Conservation (phyloP, 2,329 filamentous ascomycete species). For the Nannizziopsis barbatae region DNA sequence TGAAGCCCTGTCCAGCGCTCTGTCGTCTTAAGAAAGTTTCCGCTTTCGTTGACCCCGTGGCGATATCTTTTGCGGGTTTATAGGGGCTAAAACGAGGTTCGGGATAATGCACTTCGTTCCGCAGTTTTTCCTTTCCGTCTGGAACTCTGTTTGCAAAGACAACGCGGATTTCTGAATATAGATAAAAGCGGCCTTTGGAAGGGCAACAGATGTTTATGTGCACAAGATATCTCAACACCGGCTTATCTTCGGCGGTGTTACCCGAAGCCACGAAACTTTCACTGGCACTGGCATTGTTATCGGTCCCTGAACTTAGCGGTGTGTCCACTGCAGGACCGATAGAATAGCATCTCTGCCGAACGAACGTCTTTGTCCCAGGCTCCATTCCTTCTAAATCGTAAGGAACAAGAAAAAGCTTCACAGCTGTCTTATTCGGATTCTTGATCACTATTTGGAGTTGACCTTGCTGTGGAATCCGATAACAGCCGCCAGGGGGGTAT, state of each 20-base stretch:
- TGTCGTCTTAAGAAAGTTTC: slow-evolving; percentile 51
- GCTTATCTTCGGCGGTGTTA: slow-evolving; percentile 40
- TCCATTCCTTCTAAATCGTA: slow-evolving; percentile 92
- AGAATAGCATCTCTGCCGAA: slow-evolving; percentile 87
- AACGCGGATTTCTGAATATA: slow-evolving; percentile 85
- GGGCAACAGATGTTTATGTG: slow-evolving; percentile 90
- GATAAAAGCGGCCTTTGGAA: slow-evolving; percentile 68
- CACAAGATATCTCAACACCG: slow-evolving; percentile 76
- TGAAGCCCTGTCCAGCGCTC: slow-evolving; percentile 41
- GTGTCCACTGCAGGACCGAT: slow-evolving; percentile 73
- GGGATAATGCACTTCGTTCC: slow-evolving; percentile 79
- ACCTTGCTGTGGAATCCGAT: slow-evolving; percentile 85
- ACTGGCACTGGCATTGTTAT: slow-evolving; percentile 41
- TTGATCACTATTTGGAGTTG: slow-evolving; percentile 96
- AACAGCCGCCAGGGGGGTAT: slow-evolving; percentile 74
- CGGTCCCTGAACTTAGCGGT: slow-evolving; percentile 37
- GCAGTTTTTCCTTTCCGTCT: slow-evolving; percentile 83
- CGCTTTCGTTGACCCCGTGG: slow-evolving; percentile 35
- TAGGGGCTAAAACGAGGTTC: slow-evolving; percentile 80
- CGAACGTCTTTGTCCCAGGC: slow-evolving; percentile 86
- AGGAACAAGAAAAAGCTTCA: slow-evolving; percentile 87
- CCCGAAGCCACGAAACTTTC: slow-evolving; percentile 42
- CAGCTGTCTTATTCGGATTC: slow-evolving; percentile 95
- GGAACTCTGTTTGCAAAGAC: slow-evolving; percentile 95
- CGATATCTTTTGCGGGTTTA: slow-evolving; percentile 50